phyloP scores from a whole-genome alignment of 495 filamentous ascomycete species.

The Xylaria bambusicola region DNA sequence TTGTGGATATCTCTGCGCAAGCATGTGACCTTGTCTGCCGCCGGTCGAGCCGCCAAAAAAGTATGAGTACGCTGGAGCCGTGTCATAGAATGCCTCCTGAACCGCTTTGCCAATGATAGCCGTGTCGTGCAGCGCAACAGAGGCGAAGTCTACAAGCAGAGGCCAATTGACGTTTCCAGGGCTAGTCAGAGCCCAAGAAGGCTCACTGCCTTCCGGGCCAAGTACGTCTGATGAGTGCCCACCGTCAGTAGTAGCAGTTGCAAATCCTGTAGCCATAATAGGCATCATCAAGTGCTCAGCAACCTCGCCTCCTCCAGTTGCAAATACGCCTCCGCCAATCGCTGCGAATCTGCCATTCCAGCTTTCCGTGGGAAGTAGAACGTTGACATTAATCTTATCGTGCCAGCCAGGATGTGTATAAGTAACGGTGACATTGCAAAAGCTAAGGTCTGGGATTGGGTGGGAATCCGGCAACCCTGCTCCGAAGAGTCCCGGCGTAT shows the following conservation, averaged over 20 bases:
- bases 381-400: conserved; percentile 38
- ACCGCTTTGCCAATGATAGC: conserved; percentile 24
- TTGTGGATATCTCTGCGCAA: conserved; percentile 40
- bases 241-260: conserved; percentile 43
- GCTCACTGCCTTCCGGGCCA: not conserved
- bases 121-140: conserved; percentile 28
- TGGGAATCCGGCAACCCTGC: not conserved
- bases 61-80: conserved; percentile 35
- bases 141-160: conserved; percentile 42
- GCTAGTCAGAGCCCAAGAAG: conserved; percentile 42
- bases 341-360: conserved; percentile 49
- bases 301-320: conserved; percentile 28
- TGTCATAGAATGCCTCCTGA: conserved; percentile 33
- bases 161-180: conserved; percentile 46
- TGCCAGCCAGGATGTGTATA: conserved; percentile 47
- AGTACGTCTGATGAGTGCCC: conserved; percentile 31
- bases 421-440: conserved; percentile 48
- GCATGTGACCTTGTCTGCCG: conserved; percentile 39
- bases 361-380: conserved; percentile 40
- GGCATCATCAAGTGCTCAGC: conserved; percentile 26
- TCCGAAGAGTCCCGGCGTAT: conserved; percentile 3
- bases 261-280: conserved; percentile 39
- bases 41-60: conserved; percentile 41
- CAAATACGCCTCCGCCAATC: conserved; percentile 49
- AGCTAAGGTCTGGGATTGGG: conserved; percentile 14